These are phyloP conservation scores for Physcomitrium patens DNA, from an alignment of 225 moss, liverwort and hornwort genomes.

Conservation along the genomic window DNA sequence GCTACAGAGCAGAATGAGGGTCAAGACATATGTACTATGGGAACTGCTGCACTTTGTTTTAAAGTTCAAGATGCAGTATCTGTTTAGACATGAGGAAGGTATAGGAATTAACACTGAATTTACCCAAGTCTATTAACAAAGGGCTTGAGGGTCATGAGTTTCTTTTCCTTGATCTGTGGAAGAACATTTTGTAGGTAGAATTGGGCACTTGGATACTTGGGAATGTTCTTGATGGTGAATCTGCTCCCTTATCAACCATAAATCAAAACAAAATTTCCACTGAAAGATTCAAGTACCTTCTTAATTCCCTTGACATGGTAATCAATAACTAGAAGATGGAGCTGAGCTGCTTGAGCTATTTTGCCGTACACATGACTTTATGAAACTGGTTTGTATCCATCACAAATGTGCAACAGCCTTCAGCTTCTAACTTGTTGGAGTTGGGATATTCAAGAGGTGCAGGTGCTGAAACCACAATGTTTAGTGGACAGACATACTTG, in stretches of 20 bases:
- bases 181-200: slow-evolving; percentile 62
- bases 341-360: too few relatives aligned
- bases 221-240: slow-evolving; percentile 58
- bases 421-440: background rate
- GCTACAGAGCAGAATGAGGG: too few relatives aligned
- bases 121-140: slow-evolving; percentile 75
- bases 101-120: background rate
- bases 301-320: background rate
- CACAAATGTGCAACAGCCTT: background rate
- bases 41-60: background rate
- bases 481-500: slow-evolving; percentile 34
- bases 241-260: slow-evolving; percentile 36
- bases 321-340: too few relatives aligned
- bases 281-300: background rate
- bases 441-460: background rate
- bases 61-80: background rate
- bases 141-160: slow-evolving; percentile 64
- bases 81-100: background rate
- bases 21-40: background rate
- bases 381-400: background rate
- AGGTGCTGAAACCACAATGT: background rate
- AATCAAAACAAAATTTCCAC: too few relatives aligned
- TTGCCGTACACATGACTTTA: too few relatives aligned
- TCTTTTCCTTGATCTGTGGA: slow-evolving; percentile 56
- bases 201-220: slow-evolving; percentile 61